Evolutionary conservation across 1,139 yeast species (phyloP).

Genomic region (Hyphopichia pseudoburtonii): DNA sequence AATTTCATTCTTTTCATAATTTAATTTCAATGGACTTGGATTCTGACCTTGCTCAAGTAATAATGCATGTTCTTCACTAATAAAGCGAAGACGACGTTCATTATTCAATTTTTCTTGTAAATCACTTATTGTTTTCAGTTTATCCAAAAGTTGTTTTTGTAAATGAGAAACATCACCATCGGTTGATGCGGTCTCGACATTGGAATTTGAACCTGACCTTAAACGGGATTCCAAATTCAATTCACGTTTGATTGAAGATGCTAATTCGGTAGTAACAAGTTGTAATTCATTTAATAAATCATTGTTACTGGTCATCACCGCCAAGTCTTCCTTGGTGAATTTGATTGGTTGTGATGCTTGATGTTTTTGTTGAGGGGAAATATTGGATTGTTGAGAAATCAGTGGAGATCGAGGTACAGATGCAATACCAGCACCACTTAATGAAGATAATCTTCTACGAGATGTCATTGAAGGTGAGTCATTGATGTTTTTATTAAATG

Average conservation of each 20-base stretch:
- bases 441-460: conserved; percentile 4
- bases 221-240: conserved; percentile 52
- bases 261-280: conserved; percentile 67
- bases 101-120: conserved; percentile 59
- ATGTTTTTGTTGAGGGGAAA: conserved; percentile 4
- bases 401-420: background rate
- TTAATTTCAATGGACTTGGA: conserved; percentile 56
- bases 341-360: conserved; percentile 14
- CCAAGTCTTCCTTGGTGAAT: conserved; percentile 61
- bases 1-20: conserved; percentile 56
- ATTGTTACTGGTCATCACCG: conserved; percentile 58
- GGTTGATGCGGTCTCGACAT: conserved; percentile 7
- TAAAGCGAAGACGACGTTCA: conserved; percentile 63
- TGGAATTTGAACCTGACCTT: conserved; percentile 11
- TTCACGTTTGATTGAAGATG: conserved; percentile 69
- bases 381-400: background rate
- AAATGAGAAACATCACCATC: conserved; percentile 18
- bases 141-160: conserved; percentile 34
- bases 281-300: conserved; percentile 63
- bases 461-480: conserved; percentile 7
- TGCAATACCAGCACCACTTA: background rate
- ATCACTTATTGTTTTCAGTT: conserved; percentile 48
- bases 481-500: background rate
- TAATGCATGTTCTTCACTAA: conserved; percentile 69
- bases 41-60: conserved; percentile 53